Evolutionary conservation across 2,329 filamentous ascomycete species (phyloP).

Genomic region (Clarireedia paspali): DNA sequence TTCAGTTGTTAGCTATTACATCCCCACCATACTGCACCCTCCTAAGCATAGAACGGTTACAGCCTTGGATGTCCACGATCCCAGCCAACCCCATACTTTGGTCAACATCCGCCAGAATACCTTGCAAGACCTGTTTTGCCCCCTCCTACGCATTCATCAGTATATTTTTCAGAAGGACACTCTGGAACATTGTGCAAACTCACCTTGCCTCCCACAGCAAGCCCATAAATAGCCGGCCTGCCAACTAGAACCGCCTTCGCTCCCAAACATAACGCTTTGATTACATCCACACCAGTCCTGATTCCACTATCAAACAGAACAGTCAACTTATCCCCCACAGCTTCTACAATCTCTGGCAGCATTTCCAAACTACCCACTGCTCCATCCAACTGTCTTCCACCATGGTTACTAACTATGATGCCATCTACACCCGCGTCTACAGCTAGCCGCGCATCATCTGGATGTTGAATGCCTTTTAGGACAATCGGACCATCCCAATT

Average conservation of each 20-base stretch:
- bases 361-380: slow-evolving; percentile 47
- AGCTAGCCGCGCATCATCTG: slow-evolving; percentile 41
- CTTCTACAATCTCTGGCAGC: slow-evolving; percentile 52
- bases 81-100: slow-evolving; percentile 48
- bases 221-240: slow-evolving; percentile 49
- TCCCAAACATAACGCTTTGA: slow-evolving; percentile 48
- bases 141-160: slow-evolving; percentile 31
- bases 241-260: slow-evolving; percentile 51
- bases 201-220: slow-evolving; percentile 42
- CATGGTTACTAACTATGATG: slow-evolving; percentile 51
- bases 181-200: too few relatives aligned
- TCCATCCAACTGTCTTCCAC: slow-evolving; percentile 48
- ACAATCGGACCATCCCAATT: slow-evolving; percentile 58
- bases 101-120: slow-evolving; percentile 45
- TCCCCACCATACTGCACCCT: slow-evolving; percentile 22
- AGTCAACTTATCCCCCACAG: slow-evolving; percentile 49
- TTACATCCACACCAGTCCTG: slow-evolving; percentile 46
- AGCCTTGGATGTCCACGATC: slow-evolving; percentile 29
- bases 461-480: slow-evolving; percentile 48
- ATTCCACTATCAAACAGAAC: slow-evolving; percentile 56
- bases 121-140: slow-evolving; percentile 42
- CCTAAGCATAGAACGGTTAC: slow-evolving; percentile 20
- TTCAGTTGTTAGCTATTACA: slow-evolving; percentile 21
- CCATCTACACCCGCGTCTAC: slow-evolving; percentile 39
- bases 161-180: neutral